Percentiles rank a stretch among this genome's conserved stretches.
Conservation (phyloP, 31 red algal genomes). For the Asparagopsis taxiformis region DNA sequence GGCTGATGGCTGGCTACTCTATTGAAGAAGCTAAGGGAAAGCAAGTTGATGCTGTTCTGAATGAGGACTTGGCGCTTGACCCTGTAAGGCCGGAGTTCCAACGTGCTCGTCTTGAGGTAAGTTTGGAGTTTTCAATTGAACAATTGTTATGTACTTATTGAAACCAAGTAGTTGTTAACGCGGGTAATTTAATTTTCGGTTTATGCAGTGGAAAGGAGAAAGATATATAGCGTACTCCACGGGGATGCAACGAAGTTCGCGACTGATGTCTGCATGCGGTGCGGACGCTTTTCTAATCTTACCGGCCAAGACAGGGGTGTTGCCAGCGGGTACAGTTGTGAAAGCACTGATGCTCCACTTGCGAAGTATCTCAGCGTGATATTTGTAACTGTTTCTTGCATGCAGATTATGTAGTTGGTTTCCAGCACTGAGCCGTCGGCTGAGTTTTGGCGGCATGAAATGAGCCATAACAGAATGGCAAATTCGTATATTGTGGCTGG, state of each 20-base stretch:
- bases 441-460: no score
- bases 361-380: no score
- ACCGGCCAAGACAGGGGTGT: conserved; percentile 3
- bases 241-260: conserved; percentile 42
- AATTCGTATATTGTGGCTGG: no score
- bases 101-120: conserved; percentile 15
- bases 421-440: no score
- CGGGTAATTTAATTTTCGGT: no score
- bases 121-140: background rate
- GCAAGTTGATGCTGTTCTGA: conserved; percentile 23
- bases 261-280: conserved; percentile 25
- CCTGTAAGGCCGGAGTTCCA: conserved; percentile 38
- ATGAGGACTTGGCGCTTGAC: conserved; percentile 13
- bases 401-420: no score
- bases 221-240: conserved; percentile 38
- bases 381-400: no score
- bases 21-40: conserved; percentile 4
- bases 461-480: no score
- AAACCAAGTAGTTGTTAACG: background rate
- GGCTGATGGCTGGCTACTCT: conserved; percentile 24
- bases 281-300: conserved; percentile 37
- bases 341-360: conserved; percentile 13
- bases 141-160: background rate
- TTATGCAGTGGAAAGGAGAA: no score
- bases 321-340: conserved; percentile 15